Percentiles rank a stretch among this genome's conserved stretches.
Conservation (phyloP, 352 stramenopile genomes). For the Phytophthora pisi region DNA sequence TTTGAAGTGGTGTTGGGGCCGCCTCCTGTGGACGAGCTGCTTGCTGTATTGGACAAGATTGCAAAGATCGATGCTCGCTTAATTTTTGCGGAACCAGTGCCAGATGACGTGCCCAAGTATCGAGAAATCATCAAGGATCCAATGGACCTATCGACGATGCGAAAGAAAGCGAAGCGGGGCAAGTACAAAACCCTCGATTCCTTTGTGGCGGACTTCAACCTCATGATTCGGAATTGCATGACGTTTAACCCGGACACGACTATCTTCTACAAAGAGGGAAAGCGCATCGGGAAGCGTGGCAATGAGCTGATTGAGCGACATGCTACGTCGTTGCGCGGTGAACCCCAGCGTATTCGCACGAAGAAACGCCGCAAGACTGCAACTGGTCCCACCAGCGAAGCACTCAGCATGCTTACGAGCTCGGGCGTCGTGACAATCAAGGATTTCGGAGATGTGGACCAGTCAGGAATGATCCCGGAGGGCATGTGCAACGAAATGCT, state of each 20-base stretch:
- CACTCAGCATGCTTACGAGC: slow-evolving; percentile 77
- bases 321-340: slow-evolving; percentile 58
- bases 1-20: slow-evolving; percentile 83
- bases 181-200: slow-evolving; percentile 87
- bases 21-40: slow-evolving; percentile 70
- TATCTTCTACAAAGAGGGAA: slow-evolving; percentile 90
- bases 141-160: slow-evolving; percentile 89
- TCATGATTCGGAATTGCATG: slow-evolving; percentile 90
- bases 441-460: slow-evolving; percentile 74
- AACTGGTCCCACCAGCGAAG: slow-evolving; percentile 49
- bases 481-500: slow-evolving; percentile 80
- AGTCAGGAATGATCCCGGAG: slow-evolving; percentile 84
- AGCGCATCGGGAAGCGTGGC: slow-evolving; percentile 83
- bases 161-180: slow-evolving; percentile 72
- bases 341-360: slow-evolving; percentile 74
- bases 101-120: slow-evolving; percentile 86
- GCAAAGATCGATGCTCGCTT: slow-evolving; percentile 70
- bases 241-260: slow-evolving; percentile 87
- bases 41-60: slow-evolving; percentile 83
- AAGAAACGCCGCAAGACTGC: slow-evolving; percentile 80
- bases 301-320: slow-evolving; percentile 81
- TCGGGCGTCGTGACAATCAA: slow-evolving; percentile 65
- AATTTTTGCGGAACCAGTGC: slow-evolving; percentile 88
- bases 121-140: slow-evolving; percentile 82
- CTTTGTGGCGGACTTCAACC: slow-evolving; percentile 80